Percentiles rank a stretch among this genome's conserved stretches.
These are phyloP conservation scores for Fusarium veterinarium DNA, from an alignment of 2,329 filamentous ascomycete genomes.

Conservation along the genomic window DNA sequence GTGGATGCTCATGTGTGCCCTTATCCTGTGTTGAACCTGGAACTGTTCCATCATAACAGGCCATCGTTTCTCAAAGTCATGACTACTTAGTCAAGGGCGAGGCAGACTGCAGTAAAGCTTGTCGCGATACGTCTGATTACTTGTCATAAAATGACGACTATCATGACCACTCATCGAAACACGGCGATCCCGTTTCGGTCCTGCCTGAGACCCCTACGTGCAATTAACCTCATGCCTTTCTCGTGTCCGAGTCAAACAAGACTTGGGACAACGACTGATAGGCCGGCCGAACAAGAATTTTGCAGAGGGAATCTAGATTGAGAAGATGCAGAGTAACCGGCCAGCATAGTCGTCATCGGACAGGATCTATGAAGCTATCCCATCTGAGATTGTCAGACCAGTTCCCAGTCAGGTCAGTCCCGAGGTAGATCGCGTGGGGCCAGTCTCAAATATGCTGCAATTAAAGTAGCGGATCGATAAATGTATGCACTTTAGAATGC, in stretches of 20 bases:
- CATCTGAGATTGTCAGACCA: constrained; percentile 34
- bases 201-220: constrained; percentile 25
- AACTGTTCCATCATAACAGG: constrained; percentile 40
- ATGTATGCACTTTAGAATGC: constrained; percentile 26
- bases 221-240: constrained; percentile 38
- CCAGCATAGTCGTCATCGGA: constrained; percentile 25
- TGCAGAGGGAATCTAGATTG: constrained; percentile 16
- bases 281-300: constrained; percentile 11
- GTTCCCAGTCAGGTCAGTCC: constrained; percentile 21
- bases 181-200: constrained; percentile 31
- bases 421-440: constrained; percentile 36
- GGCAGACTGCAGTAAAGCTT: constrained; percentile 13
- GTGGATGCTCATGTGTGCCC: constrained; percentile 32
- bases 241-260: constrained; percentile 13
- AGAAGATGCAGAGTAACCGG: constrained; percentile 9
- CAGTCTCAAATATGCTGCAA: constrained; percentile 19
- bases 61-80: constrained; percentile 29
- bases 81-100: constrained; percentile 8
- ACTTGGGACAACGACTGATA: constrained; percentile 14
- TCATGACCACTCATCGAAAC: constrained; percentile 33
- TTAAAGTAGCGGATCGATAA: constrained; percentile 15
- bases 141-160: constrained; percentile 26
- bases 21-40: constrained; percentile 20
- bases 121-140: constrained; percentile 17
- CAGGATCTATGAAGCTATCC: constrained; percentile 28